Conservation (phyloP, 345 rosid species). For the Salix arbutifolia region DNA sequence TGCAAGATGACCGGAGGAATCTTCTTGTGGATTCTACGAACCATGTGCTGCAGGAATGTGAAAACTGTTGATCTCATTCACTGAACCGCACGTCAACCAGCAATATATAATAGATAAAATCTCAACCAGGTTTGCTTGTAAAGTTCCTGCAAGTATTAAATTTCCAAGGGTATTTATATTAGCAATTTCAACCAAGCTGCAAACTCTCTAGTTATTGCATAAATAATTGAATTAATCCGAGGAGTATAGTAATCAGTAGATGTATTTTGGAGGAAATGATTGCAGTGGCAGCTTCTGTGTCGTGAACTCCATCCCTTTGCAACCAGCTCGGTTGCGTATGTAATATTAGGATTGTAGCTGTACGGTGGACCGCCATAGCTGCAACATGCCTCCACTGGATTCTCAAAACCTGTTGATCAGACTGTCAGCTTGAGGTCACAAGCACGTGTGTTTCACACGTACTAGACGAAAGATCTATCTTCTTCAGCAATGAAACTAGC, state of each 20-base stretch:
- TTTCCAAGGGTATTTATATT: not conserved
- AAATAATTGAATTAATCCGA: slow-evolving; percentile 38
- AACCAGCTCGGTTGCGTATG: slow-evolving; percentile 44
- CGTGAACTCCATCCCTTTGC: slow-evolving; percentile 71
- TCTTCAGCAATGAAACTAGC: not conserved
- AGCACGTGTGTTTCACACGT: not conserved
- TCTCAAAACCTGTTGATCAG: slow-evolving; percentile 41
- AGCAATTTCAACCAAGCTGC: not conserved
- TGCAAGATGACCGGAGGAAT: not conserved
- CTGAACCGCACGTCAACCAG: not conserved
- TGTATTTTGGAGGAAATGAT: slow-evolving; percentile 37
- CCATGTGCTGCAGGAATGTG: not conserved
- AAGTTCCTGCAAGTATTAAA: not conserved
- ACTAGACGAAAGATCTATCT: not conserved
- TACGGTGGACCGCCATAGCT: slow-evolving; percentile 53
- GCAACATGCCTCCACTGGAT: slow-evolving; percentile 51
- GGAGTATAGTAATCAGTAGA: slow-evolving; percentile 49
- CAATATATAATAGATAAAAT: not conserved
- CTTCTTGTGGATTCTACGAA: not conserved
- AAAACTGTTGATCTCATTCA: not conserved
- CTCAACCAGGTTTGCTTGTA: not conserved
- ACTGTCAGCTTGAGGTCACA: not conserved
- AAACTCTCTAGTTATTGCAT: slow-evolving; percentile 14
- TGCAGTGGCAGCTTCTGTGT: slow-evolving; percentile 62
- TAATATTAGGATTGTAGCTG: slow-evolving; percentile 36